These are phyloP conservation scores for Pistacia vera DNA, from an alignment of 345 rosid species.

Conservation along the genomic window DNA sequence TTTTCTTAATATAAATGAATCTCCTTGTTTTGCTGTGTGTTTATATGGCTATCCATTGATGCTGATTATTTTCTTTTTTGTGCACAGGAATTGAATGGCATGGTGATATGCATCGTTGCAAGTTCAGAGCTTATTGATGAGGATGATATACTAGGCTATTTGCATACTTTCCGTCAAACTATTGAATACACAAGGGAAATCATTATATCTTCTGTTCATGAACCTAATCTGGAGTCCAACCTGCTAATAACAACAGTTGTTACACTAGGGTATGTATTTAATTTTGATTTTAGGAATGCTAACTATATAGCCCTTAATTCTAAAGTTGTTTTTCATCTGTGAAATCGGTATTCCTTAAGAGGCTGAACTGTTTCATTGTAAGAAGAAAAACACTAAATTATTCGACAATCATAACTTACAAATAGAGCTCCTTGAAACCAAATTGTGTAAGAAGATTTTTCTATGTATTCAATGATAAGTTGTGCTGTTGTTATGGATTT, in stretches of 20 bases:
- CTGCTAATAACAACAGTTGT: conserved; percentile 65
- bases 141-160: conserved; percentile 44
- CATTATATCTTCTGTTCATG: conserved; percentile 53
- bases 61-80: conserved; percentile 1
- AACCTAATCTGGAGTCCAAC: conserved; percentile 66
- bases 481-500: background rate
- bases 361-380: conserved; percentile 7
- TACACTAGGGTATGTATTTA: conserved; percentile 58
- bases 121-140: conserved; percentile 50
- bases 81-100: conserved; percentile 61
- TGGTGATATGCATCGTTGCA: conserved; percentile 62
- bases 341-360: background rate
- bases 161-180: conserved; percentile 67
- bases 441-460: background rate
- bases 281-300: conserved; percentile 15
- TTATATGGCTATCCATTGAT: conserved; percentile 1
- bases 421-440: background rate
- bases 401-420: background rate
- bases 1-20: background rate
- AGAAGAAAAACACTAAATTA: background rate
- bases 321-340: background rate
- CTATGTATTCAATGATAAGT: background rate
- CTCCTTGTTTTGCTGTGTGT: background rate
- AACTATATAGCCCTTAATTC: background rate
- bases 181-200: conserved; percentile 60